These are phyloP conservation scores for Lentinula novae-zelandiae DNA, from an alignment of 1,284 basidiomycete genomes.

Conservation along the genomic window DNA sequence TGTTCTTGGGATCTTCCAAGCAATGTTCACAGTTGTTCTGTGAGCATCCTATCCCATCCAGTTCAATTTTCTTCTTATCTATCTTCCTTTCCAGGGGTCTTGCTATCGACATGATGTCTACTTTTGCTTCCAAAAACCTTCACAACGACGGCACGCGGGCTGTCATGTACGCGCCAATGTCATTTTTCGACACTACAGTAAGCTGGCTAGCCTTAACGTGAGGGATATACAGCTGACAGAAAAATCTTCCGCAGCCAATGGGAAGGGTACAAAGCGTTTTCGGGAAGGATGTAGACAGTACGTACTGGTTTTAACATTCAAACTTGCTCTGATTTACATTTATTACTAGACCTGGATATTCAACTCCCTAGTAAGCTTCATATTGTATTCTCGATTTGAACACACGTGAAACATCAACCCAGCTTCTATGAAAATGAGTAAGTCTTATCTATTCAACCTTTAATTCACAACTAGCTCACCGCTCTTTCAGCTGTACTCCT, in stretches of 20 bases:
- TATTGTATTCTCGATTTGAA: neutral
- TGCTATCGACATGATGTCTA: constrained; percentile 53
- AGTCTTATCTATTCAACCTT: constrained; percentile 20
- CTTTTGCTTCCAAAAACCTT: constrained; percentile 55
- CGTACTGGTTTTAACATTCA: constrained; percentile 17
- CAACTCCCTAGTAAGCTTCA: constrained; percentile 46
- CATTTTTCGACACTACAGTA: constrained; percentile 68
- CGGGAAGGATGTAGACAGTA: constrained; percentile 62
- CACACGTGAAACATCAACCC: constrained; percentile 16
- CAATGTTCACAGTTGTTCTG: constrained; percentile 62
- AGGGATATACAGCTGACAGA: neutral
- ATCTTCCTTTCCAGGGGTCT: constrained; percentile 38
- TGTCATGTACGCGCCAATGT: constrained; percentile 67
- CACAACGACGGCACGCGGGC: constrained; percentile 52
- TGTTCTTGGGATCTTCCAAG: constrained; percentile 54
- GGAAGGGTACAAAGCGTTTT: constrained; percentile 53
- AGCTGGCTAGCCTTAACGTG: constrained; percentile 15
- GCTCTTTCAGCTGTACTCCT: constrained; percentile 41
- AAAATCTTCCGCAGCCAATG: constrained; percentile 36
- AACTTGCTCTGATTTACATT: constrained; percentile 2
- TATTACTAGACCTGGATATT: constrained; percentile 50
- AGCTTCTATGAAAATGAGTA: constrained; percentile 66
- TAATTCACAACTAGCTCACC: neutral
- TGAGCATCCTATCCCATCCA: constrained; percentile 25
- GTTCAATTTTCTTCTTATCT: constrained; percentile 5